A percentile compares a stretch with the other conserved stretches of the same genome.
These are phyloP conservation scores for Lupinus albus DNA, from an alignment of 306 rosid genomes.

Conservation along the genomic window DNA sequence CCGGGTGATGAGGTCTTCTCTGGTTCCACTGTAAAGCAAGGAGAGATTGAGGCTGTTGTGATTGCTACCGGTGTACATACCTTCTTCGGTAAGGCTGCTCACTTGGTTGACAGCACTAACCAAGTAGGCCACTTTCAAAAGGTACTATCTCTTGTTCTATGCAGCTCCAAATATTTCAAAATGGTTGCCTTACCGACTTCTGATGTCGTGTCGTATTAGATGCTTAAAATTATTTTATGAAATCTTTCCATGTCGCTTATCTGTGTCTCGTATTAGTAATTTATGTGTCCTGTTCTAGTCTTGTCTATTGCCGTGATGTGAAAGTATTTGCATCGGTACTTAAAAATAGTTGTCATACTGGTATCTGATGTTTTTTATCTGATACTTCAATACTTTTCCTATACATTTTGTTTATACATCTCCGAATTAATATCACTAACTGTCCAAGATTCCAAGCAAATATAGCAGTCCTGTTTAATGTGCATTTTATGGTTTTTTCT, in stretches of 20 bases:
- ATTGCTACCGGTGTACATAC: slow-evolving; percentile 85
- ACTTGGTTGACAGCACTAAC: slow-evolving; percentile 78
- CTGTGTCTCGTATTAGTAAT: no score
- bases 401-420: no score
- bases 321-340: not conserved
- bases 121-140: slow-evolving; percentile 78
- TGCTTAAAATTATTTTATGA: no score
- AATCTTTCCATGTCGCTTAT: no score
- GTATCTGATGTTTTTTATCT: no score
- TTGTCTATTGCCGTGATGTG: not conserved
- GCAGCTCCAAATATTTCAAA: no score
- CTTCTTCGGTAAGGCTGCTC: slow-evolving; percentile 91
- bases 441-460: not conserved
- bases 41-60: slow-evolving; percentile 84
- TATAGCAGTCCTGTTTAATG: not conserved
- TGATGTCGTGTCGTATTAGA: no score
- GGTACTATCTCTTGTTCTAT: slow-evolving; percentile 46
- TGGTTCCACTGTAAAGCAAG: slow-evolving; percentile 85
- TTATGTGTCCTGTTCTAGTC: no score
- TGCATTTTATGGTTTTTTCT: slow-evolving; percentile 31
- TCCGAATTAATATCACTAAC: no score
- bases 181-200: no score
- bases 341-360: no score
- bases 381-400: no score
- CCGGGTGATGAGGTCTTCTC: slow-evolving; percentile 76